Conservation (phyloP, 176 grass and related monocot genomes). For the Rhipidocladum racemiflorum region DNA sequence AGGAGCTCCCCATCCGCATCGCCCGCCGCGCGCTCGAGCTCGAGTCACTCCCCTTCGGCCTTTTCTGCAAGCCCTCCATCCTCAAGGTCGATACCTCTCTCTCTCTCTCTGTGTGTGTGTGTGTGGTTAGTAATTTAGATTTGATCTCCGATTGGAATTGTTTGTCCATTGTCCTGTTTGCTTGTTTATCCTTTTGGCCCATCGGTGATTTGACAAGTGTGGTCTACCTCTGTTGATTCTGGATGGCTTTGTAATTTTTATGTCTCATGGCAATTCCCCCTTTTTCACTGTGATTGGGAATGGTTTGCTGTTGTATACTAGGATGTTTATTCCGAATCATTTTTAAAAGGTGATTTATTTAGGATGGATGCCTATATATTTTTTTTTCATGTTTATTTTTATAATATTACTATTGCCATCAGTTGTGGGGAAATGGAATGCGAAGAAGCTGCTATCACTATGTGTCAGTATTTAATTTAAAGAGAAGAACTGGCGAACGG, state of each 20-base stretch:
- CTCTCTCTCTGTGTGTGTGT: neutral
- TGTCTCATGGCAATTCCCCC: neutral
- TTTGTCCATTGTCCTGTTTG: neutral
- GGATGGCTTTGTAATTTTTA: neutral
- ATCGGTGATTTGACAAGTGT: neutral
- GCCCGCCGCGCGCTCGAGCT: slow-evolving; percentile 63
- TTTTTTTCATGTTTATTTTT: neutral
- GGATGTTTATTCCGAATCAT: slow-evolving; percentile 7
- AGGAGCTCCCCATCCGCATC: slow-evolving; percentile 77
- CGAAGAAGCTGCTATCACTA: neutral
- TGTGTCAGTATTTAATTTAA: neutral
- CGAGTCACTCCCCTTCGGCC: slow-evolving; percentile 63
- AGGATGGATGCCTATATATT: neutral
- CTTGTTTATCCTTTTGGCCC: neutral
- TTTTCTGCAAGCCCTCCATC: slow-evolving; percentile 60
- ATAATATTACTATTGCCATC: neutral
- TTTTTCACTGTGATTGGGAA: neutral
- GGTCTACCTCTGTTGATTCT: neutral
- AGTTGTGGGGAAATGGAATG: neutral
- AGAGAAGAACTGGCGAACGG: too few species aligned
- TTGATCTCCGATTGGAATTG: neutral
- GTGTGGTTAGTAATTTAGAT: neutral
- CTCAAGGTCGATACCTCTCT: slow-evolving; percentile 37
- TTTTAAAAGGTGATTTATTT: neutral
- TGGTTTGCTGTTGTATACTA: neutral